Evolutionary conservation across 441 rosid species (phyloP), one percentile per base, ranked within the genome.

Genomic region (Jatropha podagrica): DNA sequence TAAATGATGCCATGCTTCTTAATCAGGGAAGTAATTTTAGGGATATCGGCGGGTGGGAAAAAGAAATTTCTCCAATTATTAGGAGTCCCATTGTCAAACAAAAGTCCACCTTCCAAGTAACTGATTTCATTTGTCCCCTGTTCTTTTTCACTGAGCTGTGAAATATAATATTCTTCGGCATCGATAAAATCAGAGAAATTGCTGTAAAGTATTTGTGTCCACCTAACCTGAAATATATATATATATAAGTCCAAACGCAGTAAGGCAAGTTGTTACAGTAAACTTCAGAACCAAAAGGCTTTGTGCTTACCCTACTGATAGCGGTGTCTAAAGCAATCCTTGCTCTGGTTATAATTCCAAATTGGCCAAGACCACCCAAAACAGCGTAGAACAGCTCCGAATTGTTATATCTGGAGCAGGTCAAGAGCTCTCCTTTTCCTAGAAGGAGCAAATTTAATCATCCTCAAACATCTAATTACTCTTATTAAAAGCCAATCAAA

Each of bases 311-410:
- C 90, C 90, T 90, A 76, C 82, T 78, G 2, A 94, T 91, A 40
- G 90, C 90, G 1, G 76, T 79, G 41, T 78, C 88, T 61, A 95
- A 80, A 62, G 88, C 86, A 54, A 95, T 87, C 76, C 98, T 87
- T 65, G 97, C 99, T 62, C 98, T 85, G 40, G 97, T 92, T 72
- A 95, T 93, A 13, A 93, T 88, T 59, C 99, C 99, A 76, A 93
- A 91, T 77, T 95, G 98, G 58, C 99, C 99, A 64, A 95, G 83
- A 38, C 98, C 97, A 48, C 99, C 99, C 18, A 95, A 83, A 71
- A 85, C 96, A 11, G 88, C 91, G 67, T 87, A 78, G 71, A 92
- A 95, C 44, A 95, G 81, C 77, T 95, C 94, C 3, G 91, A 84
- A 65, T 85, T 90, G n/a, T 78, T 67, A 65, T 74, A n/a, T 18